These are phyloP conservation scores for Naegleria gruberi DNA, from an alignment of 208 protist species.

Conservation along the genomic window DNA sequence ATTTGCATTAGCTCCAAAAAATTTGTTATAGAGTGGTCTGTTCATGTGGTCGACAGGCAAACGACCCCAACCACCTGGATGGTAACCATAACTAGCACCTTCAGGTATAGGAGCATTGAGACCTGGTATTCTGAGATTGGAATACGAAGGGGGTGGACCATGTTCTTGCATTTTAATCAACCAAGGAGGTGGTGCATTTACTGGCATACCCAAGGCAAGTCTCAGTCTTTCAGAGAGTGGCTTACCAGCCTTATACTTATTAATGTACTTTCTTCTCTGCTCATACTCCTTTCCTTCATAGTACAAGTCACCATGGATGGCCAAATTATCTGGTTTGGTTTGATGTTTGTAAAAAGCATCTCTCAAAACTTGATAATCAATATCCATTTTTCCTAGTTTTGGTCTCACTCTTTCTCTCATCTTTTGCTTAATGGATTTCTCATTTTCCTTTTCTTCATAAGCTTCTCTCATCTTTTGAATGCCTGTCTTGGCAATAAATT, in stretches of 20 bases:
- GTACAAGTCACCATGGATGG: constrained; percentile 86
- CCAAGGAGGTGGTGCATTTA: constrained; percentile 88
- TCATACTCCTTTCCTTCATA: constrained; percentile 93
- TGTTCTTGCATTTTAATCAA: constrained; percentile 97
- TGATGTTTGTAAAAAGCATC: constrained; percentile 97
- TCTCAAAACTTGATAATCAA: constrained; percentile 87
- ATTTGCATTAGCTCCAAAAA: constrained; percentile 42
- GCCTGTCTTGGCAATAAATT: constrained; percentile 79
- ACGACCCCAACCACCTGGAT: constrained; percentile 76
- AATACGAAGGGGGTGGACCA: constrained; percentile 95
- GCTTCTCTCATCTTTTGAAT: constrained; percentile 71
- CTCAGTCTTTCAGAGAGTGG: constrained; percentile 81
- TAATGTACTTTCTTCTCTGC: constrained; percentile 33
- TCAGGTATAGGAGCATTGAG: constrained; percentile 78
- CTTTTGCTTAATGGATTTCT: constrained; percentile 58
- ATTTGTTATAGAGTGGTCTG: constrained; percentile 57
- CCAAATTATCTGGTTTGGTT: constrained; percentile 77
- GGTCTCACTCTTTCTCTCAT: constrained; percentile 47
- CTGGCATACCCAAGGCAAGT: constrained; percentile 90
- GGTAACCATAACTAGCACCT: constrained; percentile 52
- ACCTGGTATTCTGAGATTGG: constrained; percentile 89
- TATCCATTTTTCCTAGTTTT: constrained; percentile 73
- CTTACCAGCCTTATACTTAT: constrained; percentile 37
- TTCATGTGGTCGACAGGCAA: constrained; percentile 61
- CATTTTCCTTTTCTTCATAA: constrained; percentile 52